Base-by-base conservation (phyloP, 768 basidiomycete genomes). In the Lactifluus hygrophoroides region DNA sequence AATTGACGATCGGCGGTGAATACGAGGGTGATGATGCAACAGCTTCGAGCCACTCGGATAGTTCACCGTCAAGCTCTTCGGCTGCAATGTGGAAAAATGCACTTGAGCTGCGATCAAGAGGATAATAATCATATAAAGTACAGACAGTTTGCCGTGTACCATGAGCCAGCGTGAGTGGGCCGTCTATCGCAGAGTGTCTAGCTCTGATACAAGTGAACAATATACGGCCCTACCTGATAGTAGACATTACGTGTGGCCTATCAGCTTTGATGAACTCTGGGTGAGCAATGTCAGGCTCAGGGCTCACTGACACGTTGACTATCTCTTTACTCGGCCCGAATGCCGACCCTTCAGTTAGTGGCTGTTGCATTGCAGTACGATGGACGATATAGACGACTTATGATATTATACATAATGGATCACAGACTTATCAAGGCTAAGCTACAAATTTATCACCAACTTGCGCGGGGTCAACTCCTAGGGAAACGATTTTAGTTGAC, bases 161-260 rank as follows among this genome's bases (percentile, higher is more conserved):
- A 98, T 58, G 83, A 85, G 37, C 86, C 88, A 2, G 93, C 93
- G 74, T 97, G 94, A 1, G 87, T 83, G 1, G 93, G 88, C 48
- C 71, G 68, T 71, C 89, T 80, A 57, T 42, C 48, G 13, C 14
- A 16, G 17, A 40, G 25, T 34, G 51, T 61, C 45, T 48, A 23
- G n/a, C 16, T 8, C 27, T 35, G 43, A 4, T 19, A 1, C 23
- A 38, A 19, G 37, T 25, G 32, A 59, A 46, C 9, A 56, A 23
- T 16, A n/a, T 40, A 35, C 42, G 40, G 21, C 48, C 53, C 53
- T 60, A 60, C 58, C 58, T 55, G 43, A 51, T 25, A 30, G 58
- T 25, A 30, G 58, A 55, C 53, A 60, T 60, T n/a, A 43, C 5
- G 42, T 53, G 3, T 6, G 27, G 28, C 14, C 19, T 35, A 16